phyloP scores from a whole-genome alignment of 148 eudicot genomes.

The Fagopyrum esculentum region DNA sequence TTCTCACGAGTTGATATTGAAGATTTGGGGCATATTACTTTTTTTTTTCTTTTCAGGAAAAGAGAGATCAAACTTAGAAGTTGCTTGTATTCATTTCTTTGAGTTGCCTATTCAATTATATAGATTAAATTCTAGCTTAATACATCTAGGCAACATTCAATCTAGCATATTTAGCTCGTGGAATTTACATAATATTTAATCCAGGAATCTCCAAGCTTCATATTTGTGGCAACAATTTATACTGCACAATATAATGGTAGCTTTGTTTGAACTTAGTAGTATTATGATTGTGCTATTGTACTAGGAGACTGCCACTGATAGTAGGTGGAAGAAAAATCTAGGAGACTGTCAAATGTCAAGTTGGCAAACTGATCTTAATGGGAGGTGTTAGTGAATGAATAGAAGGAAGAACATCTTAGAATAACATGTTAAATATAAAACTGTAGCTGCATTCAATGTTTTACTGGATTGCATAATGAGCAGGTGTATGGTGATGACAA shows the following conservation, averaged over 20 bases:
- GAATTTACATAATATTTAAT: background rate
- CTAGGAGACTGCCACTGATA: background rate
- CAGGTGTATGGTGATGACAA: background rate
- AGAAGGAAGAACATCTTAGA: background rate
- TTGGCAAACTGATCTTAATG: background rate
- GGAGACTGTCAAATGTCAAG: background rate
- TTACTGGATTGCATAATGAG: background rate
- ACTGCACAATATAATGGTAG: background rate
- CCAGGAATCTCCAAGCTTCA: slow-evolving; percentile 1
- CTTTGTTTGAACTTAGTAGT: background rate
- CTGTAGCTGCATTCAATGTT: background rate
- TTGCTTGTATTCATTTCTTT: background rate
- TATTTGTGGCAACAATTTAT: background rate
- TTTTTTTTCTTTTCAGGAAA: background rate
- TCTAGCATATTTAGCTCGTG: background rate
- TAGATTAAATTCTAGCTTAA: background rate
- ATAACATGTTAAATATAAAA: background rate
- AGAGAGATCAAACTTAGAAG: background rate
- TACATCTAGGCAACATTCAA: background rate
- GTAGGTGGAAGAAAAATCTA: background rate
- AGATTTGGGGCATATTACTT: background rate
- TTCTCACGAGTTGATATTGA: background rate
- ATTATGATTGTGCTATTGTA: background rate
- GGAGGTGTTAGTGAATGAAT: background rate
- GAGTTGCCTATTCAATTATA: background rate